Evolutionary conservation across 2,329 filamentous ascomycete species (phyloP).

Genomic region (Rhynchosporium agropyri): DNA sequence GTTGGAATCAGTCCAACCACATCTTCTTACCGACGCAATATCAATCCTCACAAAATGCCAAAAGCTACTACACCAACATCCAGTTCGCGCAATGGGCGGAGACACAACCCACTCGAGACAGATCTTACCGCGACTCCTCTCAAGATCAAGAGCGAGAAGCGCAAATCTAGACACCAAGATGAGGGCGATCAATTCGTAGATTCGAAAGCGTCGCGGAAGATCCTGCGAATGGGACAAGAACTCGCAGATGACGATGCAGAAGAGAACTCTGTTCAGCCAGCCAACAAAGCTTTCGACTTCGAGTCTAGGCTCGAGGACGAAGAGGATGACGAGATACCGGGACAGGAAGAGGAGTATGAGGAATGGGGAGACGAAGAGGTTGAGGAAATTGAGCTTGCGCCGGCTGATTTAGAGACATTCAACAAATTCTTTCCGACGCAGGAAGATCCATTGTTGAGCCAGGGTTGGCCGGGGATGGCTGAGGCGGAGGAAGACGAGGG

Average conservation of each 20-base stretch:
- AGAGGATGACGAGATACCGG: slow-evolving; percentile 52
- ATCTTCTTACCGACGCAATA: neutral
- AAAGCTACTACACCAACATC: slow-evolving; percentile 68
- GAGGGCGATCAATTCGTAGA: slow-evolving; percentile 77
- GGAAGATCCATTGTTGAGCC: slow-evolving; percentile 48
- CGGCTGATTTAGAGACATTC: slow-evolving; percentile 86
- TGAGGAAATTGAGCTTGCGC: slow-evolving; percentile 74
- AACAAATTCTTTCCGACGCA: slow-evolving; percentile 82
- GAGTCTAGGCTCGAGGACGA: slow-evolving; percentile 70
- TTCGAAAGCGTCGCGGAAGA: slow-evolving; percentile 83
- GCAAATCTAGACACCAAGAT: slow-evolving; percentile 61
- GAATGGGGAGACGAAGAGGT: slow-evolving; percentile 75
- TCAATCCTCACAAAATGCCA: slow-evolving; percentile 62
- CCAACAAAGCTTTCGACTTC: slow-evolving; percentile 75
- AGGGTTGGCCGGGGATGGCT: slow-evolving; percentile 35
- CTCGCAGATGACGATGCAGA: slow-evolving; percentile 79
- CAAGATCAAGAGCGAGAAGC: slow-evolving; percentile 74
- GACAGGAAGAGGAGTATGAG: slow-evolving; percentile 56
- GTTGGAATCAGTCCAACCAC: neutral
- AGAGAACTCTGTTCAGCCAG: slow-evolving; percentile 46
- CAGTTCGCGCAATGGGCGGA: slow-evolving; percentile 60
- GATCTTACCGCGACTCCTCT: slow-evolving; percentile 75
- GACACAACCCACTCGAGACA: slow-evolving; percentile 89
- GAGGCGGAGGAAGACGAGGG: slow-evolving; percentile 49
- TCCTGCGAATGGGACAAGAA: slow-evolving; percentile 86